Base-by-base conservation (phyloP, 148 eudicot species). In the Rheum nobile region DNA sequence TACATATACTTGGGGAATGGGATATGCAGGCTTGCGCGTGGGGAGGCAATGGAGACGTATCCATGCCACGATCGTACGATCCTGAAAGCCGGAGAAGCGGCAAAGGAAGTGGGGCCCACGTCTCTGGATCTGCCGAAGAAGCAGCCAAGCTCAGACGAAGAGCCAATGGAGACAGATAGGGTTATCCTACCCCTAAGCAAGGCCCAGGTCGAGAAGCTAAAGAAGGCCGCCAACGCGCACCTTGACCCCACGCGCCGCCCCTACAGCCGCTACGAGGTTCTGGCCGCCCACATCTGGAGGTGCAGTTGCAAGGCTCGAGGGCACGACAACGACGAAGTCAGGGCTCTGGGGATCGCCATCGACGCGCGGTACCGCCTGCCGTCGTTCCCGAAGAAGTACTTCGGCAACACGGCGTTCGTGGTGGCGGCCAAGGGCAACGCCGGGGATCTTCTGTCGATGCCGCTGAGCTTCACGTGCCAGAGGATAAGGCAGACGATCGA, bases 201-300 rank as follows among this genome's bases (percentile, higher is more conserved):
- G 44, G 9, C 21, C 31, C 86, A 79, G 71, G 75, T 85, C 0
- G 86, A 81, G 6, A 73, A 6, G 47, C 77, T 87, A 12, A 81
- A 76, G 75, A 72, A 63, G 6, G 81, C 26, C 9, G 89, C 89
- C 38, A 65, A 65, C 7, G 57, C 70, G 39, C 16, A 59, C 0
- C 0, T 9, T n/a, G 43, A 6, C 5, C n/a, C 1, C 9, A 38
- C 34, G 0, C 26, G 71, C 8, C 83, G 77, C 21, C 75, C 82
- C 3, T 85, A 74, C 55, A 80, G 77, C 26, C 79, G 89, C 0
- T 88, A 79, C 47, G 91, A 88, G 65, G 77, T 77, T 7, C 24
- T 88, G 1, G 52, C 82, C 4, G 87, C 77, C 16, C 89, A 88
- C 71, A 32, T 80, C 6, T 86, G 91, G 85, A 82, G 80, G 70